Conservation (phyloP, 2,329 filamentous ascomycete genomes). For the Talaromyces sp. region DNA sequence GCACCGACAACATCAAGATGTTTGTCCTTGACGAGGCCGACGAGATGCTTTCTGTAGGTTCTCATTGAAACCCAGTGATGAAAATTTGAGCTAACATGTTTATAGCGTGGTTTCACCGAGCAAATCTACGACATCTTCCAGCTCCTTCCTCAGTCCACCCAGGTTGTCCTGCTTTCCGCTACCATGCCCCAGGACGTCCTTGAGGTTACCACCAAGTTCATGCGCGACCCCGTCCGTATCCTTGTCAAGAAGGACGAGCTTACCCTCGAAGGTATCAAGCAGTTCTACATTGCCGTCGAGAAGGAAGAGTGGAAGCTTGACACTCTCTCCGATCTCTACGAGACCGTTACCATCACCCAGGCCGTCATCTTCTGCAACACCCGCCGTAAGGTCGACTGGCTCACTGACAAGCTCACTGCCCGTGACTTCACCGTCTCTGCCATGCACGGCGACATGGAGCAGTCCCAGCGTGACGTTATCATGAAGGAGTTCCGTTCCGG, state of each 20-base stretch:
- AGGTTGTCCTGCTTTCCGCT: slow-evolving; percentile 95
- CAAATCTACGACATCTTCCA: slow-evolving; percentile 99
- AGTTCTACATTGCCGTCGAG: slow-evolving; percentile 99
- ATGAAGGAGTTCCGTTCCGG: slow-evolving; percentile 99
- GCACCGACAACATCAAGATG: slow-evolving; percentile 99
- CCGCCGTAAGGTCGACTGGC: slow-evolving; percentile 99
- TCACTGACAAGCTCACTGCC: slow-evolving; percentile 97
- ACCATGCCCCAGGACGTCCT: slow-evolving; percentile 99
- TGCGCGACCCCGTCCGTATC: slow-evolving; percentile 98
- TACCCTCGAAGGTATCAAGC: slow-evolving; percentile 99
- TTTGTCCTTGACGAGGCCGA: slow-evolving; percentile 99
- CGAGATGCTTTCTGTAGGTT: slow-evolving; percentile 69
- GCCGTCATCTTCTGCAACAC: slow-evolving; percentile 99
- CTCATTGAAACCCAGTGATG: slow-evolving; percentile 1
- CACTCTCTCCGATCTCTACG: slow-evolving; percentile 96
- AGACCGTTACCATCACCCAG: slow-evolving; percentile 98
- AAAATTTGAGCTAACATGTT: slow-evolving; percentile 1
- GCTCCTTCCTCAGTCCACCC: slow-evolving; percentile 93
- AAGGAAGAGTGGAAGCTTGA: slow-evolving; percentile 99
- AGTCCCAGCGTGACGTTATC: slow-evolving; percentile 94
- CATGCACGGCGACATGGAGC: slow-evolving; percentile 99
- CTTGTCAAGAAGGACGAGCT: slow-evolving; percentile 99
- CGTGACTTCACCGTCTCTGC: slow-evolving; percentile 99
- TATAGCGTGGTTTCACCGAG: slow-evolving; percentile 92
- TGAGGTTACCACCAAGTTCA: slow-evolving; percentile 99